A percentile compares a stretch with the other conserved stretches of the same genome.
Evolutionary conservation across 202 grass and related monocot species (phyloP).

Genomic region (Dendrocalamus latiflorus): DNA sequence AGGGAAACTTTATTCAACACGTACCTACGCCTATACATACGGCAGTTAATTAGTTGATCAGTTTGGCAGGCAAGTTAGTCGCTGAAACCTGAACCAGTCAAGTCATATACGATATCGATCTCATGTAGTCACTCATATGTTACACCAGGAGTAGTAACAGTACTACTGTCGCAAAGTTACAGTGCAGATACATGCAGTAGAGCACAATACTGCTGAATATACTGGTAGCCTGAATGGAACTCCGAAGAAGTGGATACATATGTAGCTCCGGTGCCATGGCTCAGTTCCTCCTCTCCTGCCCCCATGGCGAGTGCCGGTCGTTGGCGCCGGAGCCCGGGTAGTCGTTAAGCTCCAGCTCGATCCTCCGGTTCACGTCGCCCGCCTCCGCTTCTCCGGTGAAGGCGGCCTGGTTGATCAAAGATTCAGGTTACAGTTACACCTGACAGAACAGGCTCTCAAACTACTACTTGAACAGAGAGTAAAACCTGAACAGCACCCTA

Average conservation of each 20-base stretch:
- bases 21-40: neutral
- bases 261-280: neutral
- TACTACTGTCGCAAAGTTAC: neutral
- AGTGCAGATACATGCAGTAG: no score
- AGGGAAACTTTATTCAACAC: neutral
- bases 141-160: neutral
- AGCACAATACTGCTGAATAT: neutral
- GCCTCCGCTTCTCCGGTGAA: neutral
- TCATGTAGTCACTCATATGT: neutral
- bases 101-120: neutral
- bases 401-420: neutral
- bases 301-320: conserved; percentile 56
- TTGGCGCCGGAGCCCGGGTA: conserved; percentile 79
- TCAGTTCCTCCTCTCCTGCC: conserved; percentile 33
- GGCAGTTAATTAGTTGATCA: neutral
- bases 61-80: neutral
- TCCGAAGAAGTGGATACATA: neutral
- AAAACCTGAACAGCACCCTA: neutral
- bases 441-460: neutral
- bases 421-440: neutral
- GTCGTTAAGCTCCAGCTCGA: conserved; percentile 43
- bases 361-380: neutral
- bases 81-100: neutral
- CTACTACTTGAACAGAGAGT: neutral
- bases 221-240: neutral